Conservation (phyloP, 2,329 filamentous ascomycete species). For the Magnaporthiopsis poae region DNA sequence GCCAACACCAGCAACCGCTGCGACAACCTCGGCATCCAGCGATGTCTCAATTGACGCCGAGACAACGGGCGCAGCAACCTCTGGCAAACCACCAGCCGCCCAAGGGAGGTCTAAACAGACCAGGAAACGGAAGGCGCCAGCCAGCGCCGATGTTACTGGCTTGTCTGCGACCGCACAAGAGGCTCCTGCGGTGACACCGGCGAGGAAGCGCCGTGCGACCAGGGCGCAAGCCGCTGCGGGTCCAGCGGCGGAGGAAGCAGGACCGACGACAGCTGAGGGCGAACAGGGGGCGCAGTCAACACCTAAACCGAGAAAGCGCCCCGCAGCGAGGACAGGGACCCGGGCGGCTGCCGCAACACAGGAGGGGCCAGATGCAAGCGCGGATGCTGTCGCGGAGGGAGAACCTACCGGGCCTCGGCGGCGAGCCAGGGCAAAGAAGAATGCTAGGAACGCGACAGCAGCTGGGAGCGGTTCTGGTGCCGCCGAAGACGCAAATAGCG, state of each 20-base stretch:
- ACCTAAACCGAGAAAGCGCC: neutral
- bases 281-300: neutral
- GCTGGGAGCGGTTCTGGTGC: slow-evolving; percentile 13
- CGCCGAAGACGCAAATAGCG: slow-evolving; percentile 12
- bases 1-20: neutral
- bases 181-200: neutral
- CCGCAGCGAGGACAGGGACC: neutral
- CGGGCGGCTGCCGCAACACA: neutral
- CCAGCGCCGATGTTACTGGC: neutral
- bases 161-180: neutral
- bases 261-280: neutral
- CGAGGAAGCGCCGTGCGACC: neutral
- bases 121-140: neutral
- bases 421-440: neutral
- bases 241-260: neutral
- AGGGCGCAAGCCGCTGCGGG: neutral
- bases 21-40: neutral
- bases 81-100: neutral
- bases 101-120: neutral
- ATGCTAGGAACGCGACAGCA: neutral
- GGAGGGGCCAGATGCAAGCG: neutral
- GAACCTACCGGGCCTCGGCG: neutral
- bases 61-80: neutral
- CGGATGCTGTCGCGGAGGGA: neutral
- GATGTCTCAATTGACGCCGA: neutral